Evolutionary conservation across 2,329 filamentous ascomycete genomes (phyloP), one percentile per base, ranked within the genome.

Genomic region (Ascochyta rabiei): DNA sequence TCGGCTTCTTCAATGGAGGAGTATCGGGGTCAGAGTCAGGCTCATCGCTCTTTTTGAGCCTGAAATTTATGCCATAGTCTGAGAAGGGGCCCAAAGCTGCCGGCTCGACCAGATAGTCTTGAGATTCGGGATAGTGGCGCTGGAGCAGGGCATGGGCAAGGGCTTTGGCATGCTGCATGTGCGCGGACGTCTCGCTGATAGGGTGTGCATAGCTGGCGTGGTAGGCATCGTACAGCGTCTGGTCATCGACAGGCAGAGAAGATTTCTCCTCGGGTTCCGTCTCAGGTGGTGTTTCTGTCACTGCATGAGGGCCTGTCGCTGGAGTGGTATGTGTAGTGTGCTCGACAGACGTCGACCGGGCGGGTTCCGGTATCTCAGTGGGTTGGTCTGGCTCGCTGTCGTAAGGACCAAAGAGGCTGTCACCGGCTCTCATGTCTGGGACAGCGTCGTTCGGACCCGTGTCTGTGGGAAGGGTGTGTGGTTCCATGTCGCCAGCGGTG

Each of bases 51-150:
- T 46, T 46, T 24, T 58, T 57, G 21, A 61, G 47, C 30, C 58
- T 48, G 37, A 64, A 61, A 28, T 51, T 59, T 53, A 64, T 51
- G 31, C 61, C 59, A 15, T 59, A 26, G 5, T 49, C 41, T 9
- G 54, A 53, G 8, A 64, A 49, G 1, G 57, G 48, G 3, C 56
- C 54, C 6, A 61, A 56, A 2, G 44, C 23, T 9, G 33, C 42
- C 7, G 55, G 53, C 9, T 55, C 47, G 18, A 71, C 46, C 9
- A 48, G 42, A 40, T 59, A 71, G 33, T 56, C 60, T 44, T 69
- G 51, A 2, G 48, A 48, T 3, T 48, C 38, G 1, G 68, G 68
- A 30, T 60, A 70, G 48, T 68, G 67, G 44, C 69, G 60, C 26
- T 55, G 41, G n/a, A 71, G 61, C 9, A 70, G 28, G 9, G 59